Evolutionary conservation across 805 yeast genomes (phyloP), one percentile per base, ranked within the genome.

Genomic region (Kurtzmaniella fragi): DNA sequence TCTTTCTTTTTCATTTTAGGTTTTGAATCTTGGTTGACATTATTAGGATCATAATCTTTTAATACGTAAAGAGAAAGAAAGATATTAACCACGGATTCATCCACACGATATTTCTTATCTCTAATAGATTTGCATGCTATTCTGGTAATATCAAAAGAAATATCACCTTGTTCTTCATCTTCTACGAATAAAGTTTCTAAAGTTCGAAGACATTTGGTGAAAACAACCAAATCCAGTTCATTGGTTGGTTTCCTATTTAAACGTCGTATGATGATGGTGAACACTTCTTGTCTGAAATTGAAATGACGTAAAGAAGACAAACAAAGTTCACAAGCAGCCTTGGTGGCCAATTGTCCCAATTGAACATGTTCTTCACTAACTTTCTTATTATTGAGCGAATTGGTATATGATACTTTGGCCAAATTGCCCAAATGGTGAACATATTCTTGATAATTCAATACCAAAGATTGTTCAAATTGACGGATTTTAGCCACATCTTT

Each of bases 401-500:
- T 67, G 44, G 62, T 53, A 37, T 50, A 54, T 28, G 73, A 64
- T 4, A 66, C 55, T 32, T 60, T 59, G 5, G 72, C 63, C 23
- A 78, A 56, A 5, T 57, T 59, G 5, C 72, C 56, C 34, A 91
- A 59, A 16, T 73, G 53, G 30, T 77, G 80, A 28, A 93, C 64
- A 52, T 84, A 91, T 9, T 67, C 67, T 43, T 73, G 78, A 61
- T 89, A 91, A 52, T 82, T 77, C 9, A 71, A 54, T 6, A 90
- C 82, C 39, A 91, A 67, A 2, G 75, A 66, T 56, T 91, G 93
- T 61, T 91, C 99, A 59, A 84, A 89, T 43, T 70, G 73, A 55
- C 99, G 75, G 49, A 84, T 59, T 52, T 73, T 77, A 13, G 85
- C 82, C 27, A 93, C 84, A 15, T 93, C 99, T 54, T 75, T 85